Evolutionary conservation across 2,329 filamentous ascomycete species (phyloP), one percentile per base, ranked within the genome.

Genomic region (Penicillium sp.): DNA sequence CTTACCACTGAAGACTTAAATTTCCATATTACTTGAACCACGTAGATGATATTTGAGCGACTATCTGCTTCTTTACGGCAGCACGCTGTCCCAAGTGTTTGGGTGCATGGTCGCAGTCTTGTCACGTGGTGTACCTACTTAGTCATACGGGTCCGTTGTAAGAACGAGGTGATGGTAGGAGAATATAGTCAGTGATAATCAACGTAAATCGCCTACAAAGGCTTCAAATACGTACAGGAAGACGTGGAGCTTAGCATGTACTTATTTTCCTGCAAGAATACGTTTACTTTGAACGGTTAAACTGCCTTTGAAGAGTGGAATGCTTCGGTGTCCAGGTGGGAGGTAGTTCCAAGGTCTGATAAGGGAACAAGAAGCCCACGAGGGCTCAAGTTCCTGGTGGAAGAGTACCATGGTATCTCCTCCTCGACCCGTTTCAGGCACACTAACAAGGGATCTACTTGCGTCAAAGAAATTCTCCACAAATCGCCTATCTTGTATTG

Each of bases 401-500:
- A 12, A 23, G 20, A 23, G 20, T 23, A 23, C 20, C 20, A 23
- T 23, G 15, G 15, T 23, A 23, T 23, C 20, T 23, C 20, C 20
- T 23, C 18, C 3, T 37, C 33, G 33, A 37, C 4, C 15, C 5
- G 15, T 7, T 7, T 18, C n/a, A 33, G n/a, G 9, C 20, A 15
- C 33, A 37, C 7, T 20, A 20, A 9, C 10, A 15, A 27, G 13
- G n/a, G n/a, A 40, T 24, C 23, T 40, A 40, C 23, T 6, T 25
- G 9, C n/a, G 3, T 10, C 8, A 9, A 13, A 37, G 3, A 13
- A 18, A 33, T 10, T 24, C 13, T 18, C 42, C 25, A 35, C 23
- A 6, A 18, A 39, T 23, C 23, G 18, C 31, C 37, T 47, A 45
- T 42, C 18, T 43, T 46, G 37, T 40, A 35, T 39, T 47, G 39